A percentile compares a stretch with the other conserved stretches of the same genome.
Conservation (phyloP, 176 grass and related monocot species). For the Tillandsia fasciculata region DNA sequence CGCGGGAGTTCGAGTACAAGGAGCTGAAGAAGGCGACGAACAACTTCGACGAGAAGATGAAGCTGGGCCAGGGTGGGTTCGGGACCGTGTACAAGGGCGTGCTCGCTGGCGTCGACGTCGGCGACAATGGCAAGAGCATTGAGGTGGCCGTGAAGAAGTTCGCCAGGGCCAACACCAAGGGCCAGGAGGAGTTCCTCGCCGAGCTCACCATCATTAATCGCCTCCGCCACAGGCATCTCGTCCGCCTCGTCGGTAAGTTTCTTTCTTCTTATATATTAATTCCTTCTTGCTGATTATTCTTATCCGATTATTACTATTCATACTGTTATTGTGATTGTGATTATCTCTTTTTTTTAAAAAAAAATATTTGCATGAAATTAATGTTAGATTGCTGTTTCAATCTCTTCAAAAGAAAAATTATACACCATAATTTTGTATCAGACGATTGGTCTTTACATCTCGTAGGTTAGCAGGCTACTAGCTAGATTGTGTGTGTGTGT, state of each 20-base stretch:
- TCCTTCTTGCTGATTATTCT: too few species aligned
- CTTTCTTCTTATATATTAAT: too few species aligned
- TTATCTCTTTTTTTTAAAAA: too few species aligned
- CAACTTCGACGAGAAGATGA: conserved; percentile 82
- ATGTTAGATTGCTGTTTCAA: too few species aligned
- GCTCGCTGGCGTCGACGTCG: conserved; percentile 27
- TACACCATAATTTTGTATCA: too few species aligned
- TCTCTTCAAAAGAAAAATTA: too few species aligned
- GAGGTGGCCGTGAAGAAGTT: conserved; percentile 86
- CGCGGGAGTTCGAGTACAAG: conserved; percentile 69
- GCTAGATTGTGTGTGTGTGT: too few species aligned
- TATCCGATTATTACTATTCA: too few species aligned
- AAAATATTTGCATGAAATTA: too few species aligned
- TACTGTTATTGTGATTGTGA: too few species aligned
- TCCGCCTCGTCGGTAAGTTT: conserved; percentile 52
- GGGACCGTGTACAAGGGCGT: conserved; percentile 73
- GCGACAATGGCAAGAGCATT: conserved; percentile 36
- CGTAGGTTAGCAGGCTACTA: too few species aligned
- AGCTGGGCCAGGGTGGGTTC: conserved; percentile 79
- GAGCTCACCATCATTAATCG: conserved; percentile 91
- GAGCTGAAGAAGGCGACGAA: conserved; percentile 62
- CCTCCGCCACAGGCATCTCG: conserved; percentile 78
- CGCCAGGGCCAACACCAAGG: conserved; percentile 64
- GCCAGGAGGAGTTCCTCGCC: conserved; percentile 79
- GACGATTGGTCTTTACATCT: too few species aligned